Evolutionary conservation across 352 stramenopile species (phyloP).

Genomic region (Blastocystis sp.): DNA sequence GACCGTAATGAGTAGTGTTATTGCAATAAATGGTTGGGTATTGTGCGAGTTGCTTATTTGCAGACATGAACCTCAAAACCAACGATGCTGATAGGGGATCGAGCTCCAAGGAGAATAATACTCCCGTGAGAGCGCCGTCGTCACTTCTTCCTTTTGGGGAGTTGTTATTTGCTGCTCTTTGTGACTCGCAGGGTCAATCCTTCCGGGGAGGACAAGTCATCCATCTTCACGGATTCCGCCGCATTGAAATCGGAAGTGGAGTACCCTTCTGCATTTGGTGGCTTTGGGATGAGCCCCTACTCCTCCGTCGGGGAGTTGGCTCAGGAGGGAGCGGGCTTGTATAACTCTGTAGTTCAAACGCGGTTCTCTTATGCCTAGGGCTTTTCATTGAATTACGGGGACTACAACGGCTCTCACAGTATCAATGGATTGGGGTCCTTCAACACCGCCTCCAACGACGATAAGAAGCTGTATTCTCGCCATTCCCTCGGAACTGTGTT

Average conservation of each 20-base stretch:
- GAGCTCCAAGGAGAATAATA: background rate
- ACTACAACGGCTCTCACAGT: background rate
- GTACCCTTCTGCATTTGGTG: constrained; percentile 5
- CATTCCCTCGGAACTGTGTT: constrained; percentile 48
- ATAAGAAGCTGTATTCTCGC: constrained; percentile 48
- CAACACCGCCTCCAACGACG: background rate
- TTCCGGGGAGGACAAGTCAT: background rate
- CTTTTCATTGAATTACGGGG: constrained; percentile 2
- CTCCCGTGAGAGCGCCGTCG: background rate
- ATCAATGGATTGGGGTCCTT: background rate
- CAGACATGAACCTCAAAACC: constrained; percentile 46
- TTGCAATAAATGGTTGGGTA: constrained; percentile 36
- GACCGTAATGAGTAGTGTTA: constrained; percentile 62
- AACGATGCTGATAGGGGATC: constrained; percentile 25
- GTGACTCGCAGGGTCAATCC: constrained; percentile 13
- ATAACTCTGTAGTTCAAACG: background rate
- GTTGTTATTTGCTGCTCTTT: background rate
- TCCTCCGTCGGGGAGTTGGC: background rate
- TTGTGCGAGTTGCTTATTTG: background rate
- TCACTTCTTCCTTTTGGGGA: constrained; percentile 46
- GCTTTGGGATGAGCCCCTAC: background rate
- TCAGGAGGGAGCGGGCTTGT: background rate
- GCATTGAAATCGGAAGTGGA: constrained; percentile 25
- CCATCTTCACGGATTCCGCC: background rate
- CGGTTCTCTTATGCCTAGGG: constrained; percentile 4